Percentiles rank a stretch among this genome's conserved stretches.
Conservation (phyloP, 768 basidiomycete species). For the Lactarius vividus region DNA sequence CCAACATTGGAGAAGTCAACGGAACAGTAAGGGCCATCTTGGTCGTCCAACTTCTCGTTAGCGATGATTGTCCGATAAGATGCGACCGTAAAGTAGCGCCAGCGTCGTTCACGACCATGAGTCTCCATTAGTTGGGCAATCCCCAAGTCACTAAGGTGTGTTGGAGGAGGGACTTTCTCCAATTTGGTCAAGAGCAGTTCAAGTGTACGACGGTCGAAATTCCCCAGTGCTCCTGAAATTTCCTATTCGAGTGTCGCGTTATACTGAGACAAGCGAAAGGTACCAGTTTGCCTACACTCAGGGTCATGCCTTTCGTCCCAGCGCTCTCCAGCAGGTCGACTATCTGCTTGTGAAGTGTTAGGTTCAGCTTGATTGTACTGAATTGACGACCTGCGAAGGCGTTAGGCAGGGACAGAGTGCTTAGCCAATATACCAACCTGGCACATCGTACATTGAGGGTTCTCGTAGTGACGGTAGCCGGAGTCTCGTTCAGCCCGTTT, state of each 20-base stretch:
- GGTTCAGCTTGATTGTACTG: conserved; percentile 49
- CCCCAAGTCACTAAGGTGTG: conserved; percentile 69
- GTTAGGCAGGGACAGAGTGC: background rate
- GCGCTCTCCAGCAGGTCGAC: conserved; percentile 69
- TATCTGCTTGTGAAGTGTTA: conserved; percentile 77
- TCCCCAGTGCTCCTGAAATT: conserved; percentile 55
- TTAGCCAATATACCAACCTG: conserved; percentile 32
- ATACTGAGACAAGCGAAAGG: background rate
- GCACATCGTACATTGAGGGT: conserved; percentile 29
- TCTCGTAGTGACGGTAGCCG: conserved; percentile 22
- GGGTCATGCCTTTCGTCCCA: conserved; percentile 65
- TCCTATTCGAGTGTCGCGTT: conserved; percentile 44
- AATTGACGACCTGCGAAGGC: conserved; percentile 3
- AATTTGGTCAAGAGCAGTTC: conserved; percentile 76
- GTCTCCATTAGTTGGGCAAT: conserved; percentile 77
- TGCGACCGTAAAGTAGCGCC: conserved; percentile 75
- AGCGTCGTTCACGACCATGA: conserved; percentile 79
- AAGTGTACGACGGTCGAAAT: conserved; percentile 78
- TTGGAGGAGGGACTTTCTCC: conserved; percentile 59
- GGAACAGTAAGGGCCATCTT: conserved; percentile 42
- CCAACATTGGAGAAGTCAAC: conserved; percentile 52
- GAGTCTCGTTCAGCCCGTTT: conserved; percentile 4
- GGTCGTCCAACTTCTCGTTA: conserved; percentile 61
- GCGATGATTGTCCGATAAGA: conserved; percentile 64
- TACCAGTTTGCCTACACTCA: conserved; percentile 49